These are phyloP conservation scores for Coleophoma eucalyptorum DNA, from an alignment of 2,329 filamentous ascomycete species.

Conservation along the genomic window DNA sequence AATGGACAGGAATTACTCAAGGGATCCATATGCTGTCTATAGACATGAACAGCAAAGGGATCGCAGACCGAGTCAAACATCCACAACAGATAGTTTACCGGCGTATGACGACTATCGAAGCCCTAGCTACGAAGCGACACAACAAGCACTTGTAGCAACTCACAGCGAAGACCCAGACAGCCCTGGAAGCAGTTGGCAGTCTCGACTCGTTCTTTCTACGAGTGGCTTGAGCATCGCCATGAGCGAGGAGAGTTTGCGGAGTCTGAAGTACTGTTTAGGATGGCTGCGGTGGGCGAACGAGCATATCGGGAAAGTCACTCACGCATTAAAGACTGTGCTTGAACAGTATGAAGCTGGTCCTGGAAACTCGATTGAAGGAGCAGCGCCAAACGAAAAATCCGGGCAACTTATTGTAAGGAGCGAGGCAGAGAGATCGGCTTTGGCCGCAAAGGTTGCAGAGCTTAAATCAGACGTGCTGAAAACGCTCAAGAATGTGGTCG, in stretches of 20 bases:
- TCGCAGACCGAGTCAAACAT: slow-evolving; percentile 22
- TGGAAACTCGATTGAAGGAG: slow-evolving; percentile 26
- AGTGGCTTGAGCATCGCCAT: slow-evolving; percentile 89
- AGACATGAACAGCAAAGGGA: slow-evolving; percentile 23
- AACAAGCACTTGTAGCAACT: slow-evolving; percentile 28
- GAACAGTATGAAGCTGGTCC: slow-evolving; percentile 71
- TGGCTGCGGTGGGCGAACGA: slow-evolving; percentile 80
- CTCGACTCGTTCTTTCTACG: slow-evolving; percentile 82
- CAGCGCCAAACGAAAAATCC: slow-evolving; percentile 13
- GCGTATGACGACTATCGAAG: slow-evolving; percentile 79
- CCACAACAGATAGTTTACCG: slow-evolving; percentile 69
- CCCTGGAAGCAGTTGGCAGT: slow-evolving; percentile 58
- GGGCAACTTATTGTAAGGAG: slow-evolving; percentile 18
- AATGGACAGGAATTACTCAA: slow-evolving; percentile 25
- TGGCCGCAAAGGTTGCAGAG: slow-evolving; percentile 49
- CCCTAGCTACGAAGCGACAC: slow-evolving; percentile 67
- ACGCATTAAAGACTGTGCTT: slow-evolving; percentile 68
- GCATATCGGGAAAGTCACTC: slow-evolving; percentile 72
- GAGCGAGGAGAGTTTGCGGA: slow-evolving; percentile 81
- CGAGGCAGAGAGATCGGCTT: slow-evolving; percentile 21
- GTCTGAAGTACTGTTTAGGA: slow-evolving; percentile 77
- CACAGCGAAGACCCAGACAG: slow-evolving; percentile 21
- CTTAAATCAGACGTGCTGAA: slow-evolving; percentile 71
- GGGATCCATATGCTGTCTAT: slow-evolving; percentile 22
- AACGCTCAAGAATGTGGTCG: slow-evolving; percentile 76